Conservation (phyloP, 2,329 filamentous ascomycete genomes). For the Penicillium sp. region DNA sequence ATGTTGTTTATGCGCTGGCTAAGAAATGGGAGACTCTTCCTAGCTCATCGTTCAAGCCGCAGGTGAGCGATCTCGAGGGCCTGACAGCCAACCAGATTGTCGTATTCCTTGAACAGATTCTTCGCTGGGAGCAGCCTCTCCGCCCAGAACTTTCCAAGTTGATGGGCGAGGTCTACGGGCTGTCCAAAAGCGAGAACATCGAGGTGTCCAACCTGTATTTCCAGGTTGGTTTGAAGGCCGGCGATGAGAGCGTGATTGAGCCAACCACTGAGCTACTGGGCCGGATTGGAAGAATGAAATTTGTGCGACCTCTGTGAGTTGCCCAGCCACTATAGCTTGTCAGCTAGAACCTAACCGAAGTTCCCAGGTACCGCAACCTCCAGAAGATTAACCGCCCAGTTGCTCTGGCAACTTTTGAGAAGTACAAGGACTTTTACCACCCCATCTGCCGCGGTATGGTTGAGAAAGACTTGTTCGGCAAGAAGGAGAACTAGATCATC, state of each 20-base stretch:
- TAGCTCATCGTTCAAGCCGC: constrained; percentile 58
- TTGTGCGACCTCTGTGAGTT: constrained; percentile 75
- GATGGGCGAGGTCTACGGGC: constrained; percentile 74
- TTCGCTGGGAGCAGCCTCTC: constrained; percentile 66
- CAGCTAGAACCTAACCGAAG: constrained; percentile 10
- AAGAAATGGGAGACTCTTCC: constrained; percentile 70
- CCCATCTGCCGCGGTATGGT: constrained; percentile 87
- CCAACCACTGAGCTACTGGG: constrained; percentile 75
- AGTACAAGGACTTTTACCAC: constrained; percentile 90
- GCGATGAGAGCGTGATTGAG: constrained; percentile 67
- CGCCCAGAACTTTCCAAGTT: constrained; percentile 64
- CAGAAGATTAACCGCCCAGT: constrained; percentile 71
- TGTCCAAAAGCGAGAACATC: constrained; percentile 75
- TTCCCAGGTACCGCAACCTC: constrained; percentile 60
- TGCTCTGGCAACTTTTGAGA: constrained; percentile 79
- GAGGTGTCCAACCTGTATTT: constrained; percentile 83
- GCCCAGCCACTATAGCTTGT: neutral
- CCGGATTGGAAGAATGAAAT: constrained; percentile 92
- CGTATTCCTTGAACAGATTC: constrained; percentile 81
- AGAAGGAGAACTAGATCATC: constrained; percentile 24
- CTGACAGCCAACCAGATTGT: constrained; percentile 87
- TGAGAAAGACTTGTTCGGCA: constrained; percentile 73
- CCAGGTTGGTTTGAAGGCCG: constrained; percentile 72
- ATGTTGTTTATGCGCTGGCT: constrained; percentile 79
- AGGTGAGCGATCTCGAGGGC: constrained; percentile 64